These are phyloP conservation scores for Oidiodendron maius DNA, from an alignment of 495 filamentous ascomycete genomes.

Conservation along the genomic window DNA sequence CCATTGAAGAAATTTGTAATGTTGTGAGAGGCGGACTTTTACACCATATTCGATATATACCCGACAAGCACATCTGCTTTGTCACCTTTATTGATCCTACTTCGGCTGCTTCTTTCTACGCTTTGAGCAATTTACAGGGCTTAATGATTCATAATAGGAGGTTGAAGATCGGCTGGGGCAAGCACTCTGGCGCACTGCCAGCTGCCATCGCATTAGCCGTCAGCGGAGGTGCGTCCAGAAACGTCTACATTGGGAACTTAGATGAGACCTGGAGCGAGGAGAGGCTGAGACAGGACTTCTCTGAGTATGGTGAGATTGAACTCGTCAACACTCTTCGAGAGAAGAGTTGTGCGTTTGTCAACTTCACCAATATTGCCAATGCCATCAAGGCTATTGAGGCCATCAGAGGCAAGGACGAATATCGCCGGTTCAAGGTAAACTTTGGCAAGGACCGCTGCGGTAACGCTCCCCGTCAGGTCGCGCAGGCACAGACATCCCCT, in stretches of 20 bases:
- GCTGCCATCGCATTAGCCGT: conserved; percentile 95
- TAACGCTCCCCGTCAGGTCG: conserved; percentile 83
- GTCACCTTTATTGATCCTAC: conserved; percentile 99
- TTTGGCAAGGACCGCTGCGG: conserved; percentile 98
- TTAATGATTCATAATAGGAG: conserved; percentile 98
- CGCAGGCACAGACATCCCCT: conserved; percentile 44
- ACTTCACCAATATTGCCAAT: conserved; percentile 99
- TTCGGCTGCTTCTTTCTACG: conserved; percentile 95
- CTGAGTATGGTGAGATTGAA: conserved; percentile 97
- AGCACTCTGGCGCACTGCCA: conserved; percentile 95
- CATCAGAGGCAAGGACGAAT: conserved; percentile 88
- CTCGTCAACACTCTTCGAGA: conserved; percentile 93
- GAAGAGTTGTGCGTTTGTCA: conserved; percentile 99
- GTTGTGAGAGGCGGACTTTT: conserved; percentile 88
- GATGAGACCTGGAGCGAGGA: conserved; percentile 98
- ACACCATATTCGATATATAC: conserved; percentile 98
- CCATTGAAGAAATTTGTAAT: conserved; percentile 97
- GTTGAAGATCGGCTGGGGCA: conserved; percentile 98
- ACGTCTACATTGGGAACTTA: conserved; percentile 96
- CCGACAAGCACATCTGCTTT: conserved; percentile 99
- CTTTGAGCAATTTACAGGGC: conserved; percentile 91
- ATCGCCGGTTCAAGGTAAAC: conserved; percentile 97
- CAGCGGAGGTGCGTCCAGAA: conserved; percentile 89
- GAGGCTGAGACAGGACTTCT: conserved; percentile 90
- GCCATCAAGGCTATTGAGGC: conserved; percentile 99